Base-by-base conservation (phyloP, 1,139 yeast genomes). In the Debaryomyces sp. region DNA sequence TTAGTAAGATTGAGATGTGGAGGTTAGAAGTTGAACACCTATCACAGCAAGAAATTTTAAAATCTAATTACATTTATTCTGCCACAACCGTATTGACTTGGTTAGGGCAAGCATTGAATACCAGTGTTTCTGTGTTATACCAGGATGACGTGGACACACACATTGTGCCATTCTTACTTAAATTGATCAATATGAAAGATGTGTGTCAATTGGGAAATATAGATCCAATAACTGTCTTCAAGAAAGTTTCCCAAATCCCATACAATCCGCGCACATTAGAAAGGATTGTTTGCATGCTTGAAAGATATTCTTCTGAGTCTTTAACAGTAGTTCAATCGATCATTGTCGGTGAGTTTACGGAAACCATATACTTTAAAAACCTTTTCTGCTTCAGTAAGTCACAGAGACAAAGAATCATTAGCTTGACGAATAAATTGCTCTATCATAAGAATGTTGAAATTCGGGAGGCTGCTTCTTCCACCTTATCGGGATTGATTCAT, bases 401-500 rank as follows among this genome's bases (percentile, higher is more conserved):
- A 1, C 88, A 88, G 58, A 74, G 88, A 48, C 59, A 61, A 12
- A 60, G 66, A 35, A 70, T 94, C 21, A 72, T 89, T 29, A 68
- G 72, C 4, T 72, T 82, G 44, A 82, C 88, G 2, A 76, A 79
- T 29, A 65, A 71, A 3, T 70, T 82, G 58, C 66, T 92, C 43
- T 80, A 79, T 52, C 89, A 87, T 61, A 78, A 81, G 78, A 82
- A 66, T 68, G 77, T 87, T 17, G 96, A 90, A 52, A 89, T 94
- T 1, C 76, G 99, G 50, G 89, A 84, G 49, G 74, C 84, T 5
- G 91, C 95, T 1, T 84, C 96, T 0, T 77, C 77, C 6, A 88
- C 94, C 0, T 73, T 95, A 26, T 81, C 96, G 0, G 94, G 96
- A 7, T 80, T 94, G 54, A 80, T 94, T 41, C 91, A 94, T 59